Percentiles rank a stretch among this genome's conserved stretches.
Evolutionary conservation across 2,329 filamentous ascomycete species (phyloP).

Genomic region (Botrytis galanthina): DNA sequence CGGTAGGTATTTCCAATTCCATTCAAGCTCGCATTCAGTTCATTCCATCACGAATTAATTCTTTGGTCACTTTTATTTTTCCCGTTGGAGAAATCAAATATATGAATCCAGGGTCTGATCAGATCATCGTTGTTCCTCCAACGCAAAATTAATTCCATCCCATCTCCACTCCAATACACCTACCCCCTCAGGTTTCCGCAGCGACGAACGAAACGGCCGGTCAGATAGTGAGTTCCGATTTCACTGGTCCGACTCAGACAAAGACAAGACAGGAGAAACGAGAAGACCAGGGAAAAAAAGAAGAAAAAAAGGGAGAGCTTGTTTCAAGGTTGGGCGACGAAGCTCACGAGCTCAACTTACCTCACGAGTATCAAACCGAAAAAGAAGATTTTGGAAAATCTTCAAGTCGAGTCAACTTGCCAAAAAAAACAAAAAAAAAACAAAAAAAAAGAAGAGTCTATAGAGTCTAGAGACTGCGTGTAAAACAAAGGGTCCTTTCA

Average conservation of each 20-base stretch:
- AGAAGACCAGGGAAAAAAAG: background rate
- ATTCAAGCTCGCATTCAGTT: background rate
- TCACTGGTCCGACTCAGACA: background rate
- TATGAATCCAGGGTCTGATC: background rate
- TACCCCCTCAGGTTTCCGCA: slow-evolving; percentile 8
- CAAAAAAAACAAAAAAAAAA: background rate
- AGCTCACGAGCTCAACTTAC: background rate
- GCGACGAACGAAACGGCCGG: slow-evolving; percentile 3
- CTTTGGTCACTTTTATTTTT: background rate
- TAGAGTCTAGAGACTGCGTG: background rate
- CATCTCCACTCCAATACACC: background rate
- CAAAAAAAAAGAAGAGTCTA: background rate
- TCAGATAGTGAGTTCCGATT: background rate
- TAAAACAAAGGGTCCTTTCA: background rate
- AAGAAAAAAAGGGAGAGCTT: background rate
- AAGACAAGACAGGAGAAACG: background rate
- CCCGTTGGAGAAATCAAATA: background rate
- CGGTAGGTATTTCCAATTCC: background rate
- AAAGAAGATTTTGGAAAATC: background rate
- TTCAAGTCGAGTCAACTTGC: background rate
- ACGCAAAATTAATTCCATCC: slow-evolving; percentile 11
- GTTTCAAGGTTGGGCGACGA: background rate
- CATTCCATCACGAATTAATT: background rate
- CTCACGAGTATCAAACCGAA: background rate
- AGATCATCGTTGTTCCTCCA: slow-evolving; percentile 10